Conservation (phyloP, 2,329 filamentous ascomycete genomes). For the Fusarium multiceps region DNA sequence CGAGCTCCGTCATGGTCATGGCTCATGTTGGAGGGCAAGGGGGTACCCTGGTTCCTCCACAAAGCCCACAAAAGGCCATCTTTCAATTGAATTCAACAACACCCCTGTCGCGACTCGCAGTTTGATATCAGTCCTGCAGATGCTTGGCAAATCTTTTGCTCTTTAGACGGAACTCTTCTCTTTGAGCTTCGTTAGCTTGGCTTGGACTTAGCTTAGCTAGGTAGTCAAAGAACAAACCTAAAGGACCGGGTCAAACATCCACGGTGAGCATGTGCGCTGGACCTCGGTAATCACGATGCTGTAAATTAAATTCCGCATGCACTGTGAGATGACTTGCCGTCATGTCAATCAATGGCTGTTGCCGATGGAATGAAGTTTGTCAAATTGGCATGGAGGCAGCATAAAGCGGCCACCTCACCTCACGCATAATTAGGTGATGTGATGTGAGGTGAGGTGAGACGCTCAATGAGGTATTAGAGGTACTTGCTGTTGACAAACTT, state of each 20-base stretch:
- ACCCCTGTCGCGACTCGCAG: slow-evolving; percentile 31
- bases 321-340: background rate
- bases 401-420: slow-evolving; percentile 18
- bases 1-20: slow-evolving; percentile 42
- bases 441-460: slow-evolving; percentile 13
- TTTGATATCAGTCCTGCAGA: slow-evolving; percentile 31
- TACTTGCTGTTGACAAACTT: slow-evolving; percentile 40
- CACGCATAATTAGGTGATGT: background rate
- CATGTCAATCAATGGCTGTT: background rate
- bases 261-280: background rate
- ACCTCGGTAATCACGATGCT: slow-evolving; percentile 2
- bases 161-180: background rate
- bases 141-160: slow-evolving; percentile 30
- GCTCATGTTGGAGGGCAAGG: slow-evolving; percentile 14
- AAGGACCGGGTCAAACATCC: background rate
- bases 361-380: slow-evolving; percentile 3
- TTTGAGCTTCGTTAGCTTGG: slow-evolving; percentile 14
- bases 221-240: background rate
- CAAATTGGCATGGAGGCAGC: slow-evolving; percentile 15
- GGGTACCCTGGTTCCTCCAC: slow-evolving; percentile 38
- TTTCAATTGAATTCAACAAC: slow-evolving; percentile 18
- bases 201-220: background rate
- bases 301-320: slow-evolving; percentile 1
- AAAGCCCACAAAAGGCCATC: slow-evolving; percentile 31
- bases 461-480: slow-evolving; percentile 17